These are phyloP conservation scores for Lecanicillium sp. DNA, from an alignment of 2,329 filamentous ascomycete species.

Conservation along the genomic window DNA sequence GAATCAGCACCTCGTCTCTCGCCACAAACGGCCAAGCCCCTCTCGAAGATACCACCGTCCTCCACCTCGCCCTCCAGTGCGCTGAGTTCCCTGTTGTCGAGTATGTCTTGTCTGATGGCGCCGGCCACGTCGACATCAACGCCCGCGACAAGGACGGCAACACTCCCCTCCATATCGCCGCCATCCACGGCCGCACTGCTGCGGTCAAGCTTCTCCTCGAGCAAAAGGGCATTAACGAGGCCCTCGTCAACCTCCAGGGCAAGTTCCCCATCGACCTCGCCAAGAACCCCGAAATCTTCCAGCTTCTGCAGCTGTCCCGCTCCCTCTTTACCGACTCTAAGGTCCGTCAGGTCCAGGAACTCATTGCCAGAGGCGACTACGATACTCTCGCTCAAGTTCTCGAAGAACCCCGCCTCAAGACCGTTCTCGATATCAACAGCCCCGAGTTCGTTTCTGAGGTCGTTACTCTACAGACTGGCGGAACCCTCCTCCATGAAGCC, in stretches of 20 bases:
- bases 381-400: constrained; percentile 71
- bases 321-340: constrained; percentile 87
- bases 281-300: constrained; percentile 89
- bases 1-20: constrained; percentile 51
- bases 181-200: constrained; percentile 70
- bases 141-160: constrained; percentile 90
- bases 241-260: constrained; percentile 75
- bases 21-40: constrained; percentile 35
- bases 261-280: constrained; percentile 84
- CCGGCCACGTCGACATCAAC: constrained; percentile 70
- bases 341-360: constrained; percentile 73
- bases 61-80: constrained; percentile 93
- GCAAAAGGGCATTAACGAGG: constrained; percentile 79
- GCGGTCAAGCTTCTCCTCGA: constrained; percentile 81
- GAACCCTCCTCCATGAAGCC: constrained; percentile 88
- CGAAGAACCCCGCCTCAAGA: constrained; percentile 79
- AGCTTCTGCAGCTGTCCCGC: constrained; percentile 83
- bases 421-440: constrained; percentile 85
- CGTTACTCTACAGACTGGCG: constrained; percentile 72
- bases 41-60: constrained; percentile 78
- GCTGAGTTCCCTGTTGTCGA: constrained; percentile 89
- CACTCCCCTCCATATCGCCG: constrained; percentile 83
- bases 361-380: constrained; percentile 70
- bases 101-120: constrained; percentile 78
- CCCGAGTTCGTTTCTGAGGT: constrained; percentile 81